Base-by-base conservation (phyloP, 345 rosid species). In the Eucalyptus tenuipes region DNA sequence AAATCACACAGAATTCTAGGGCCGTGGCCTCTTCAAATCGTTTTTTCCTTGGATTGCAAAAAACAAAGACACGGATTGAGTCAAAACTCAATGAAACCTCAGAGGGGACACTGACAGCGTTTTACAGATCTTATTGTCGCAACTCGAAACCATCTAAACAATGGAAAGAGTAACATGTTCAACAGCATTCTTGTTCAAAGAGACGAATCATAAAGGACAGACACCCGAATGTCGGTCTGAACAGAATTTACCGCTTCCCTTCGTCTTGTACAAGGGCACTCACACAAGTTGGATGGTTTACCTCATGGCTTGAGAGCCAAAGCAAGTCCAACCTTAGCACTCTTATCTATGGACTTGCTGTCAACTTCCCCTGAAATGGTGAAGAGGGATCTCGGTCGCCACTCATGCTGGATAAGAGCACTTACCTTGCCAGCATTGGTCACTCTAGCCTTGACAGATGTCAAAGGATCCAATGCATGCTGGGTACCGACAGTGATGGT, bases 291-390 rank as follows among this genome's bases (percentile, higher is more conserved):
- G 49, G 45, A 49, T 37, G 80, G 47, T 90, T 92, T 29, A n/a
- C 18, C 59, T 61, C 88, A 96, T 17, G 98, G 98, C 94, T 97
- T 96, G 87, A 97, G 96, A 87, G 97, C 95, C 91, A 97, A 92
- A 86, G 98, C 96, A 90, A 97, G 89, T 42, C 99, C 99, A 88
- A 97, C 92, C 93, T 96, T 97, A 47, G 99, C 94, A 47, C 92
- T 95, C 95, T 96, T 96, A 86, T 96, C 99, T 49, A 97, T 90
- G 48, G 97, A 92, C 94, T 94, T 96, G 89, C 98, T 91, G 90
- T 97, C 99, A 20, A 97, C 97, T 93, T 97, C 99, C 45, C 97
- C 99, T 0, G 98, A 94, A 86, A 97, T 71, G 7, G 98, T 96
- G 90, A 97, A 87, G 86, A 94, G 87, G 2, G 99, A 96, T 90